These are phyloP conservation scores for Phaeophleospora eucalypticola DNA, from an alignment of 2,329 filamentous ascomycete genomes.

Conservation along the genomic window DNA sequence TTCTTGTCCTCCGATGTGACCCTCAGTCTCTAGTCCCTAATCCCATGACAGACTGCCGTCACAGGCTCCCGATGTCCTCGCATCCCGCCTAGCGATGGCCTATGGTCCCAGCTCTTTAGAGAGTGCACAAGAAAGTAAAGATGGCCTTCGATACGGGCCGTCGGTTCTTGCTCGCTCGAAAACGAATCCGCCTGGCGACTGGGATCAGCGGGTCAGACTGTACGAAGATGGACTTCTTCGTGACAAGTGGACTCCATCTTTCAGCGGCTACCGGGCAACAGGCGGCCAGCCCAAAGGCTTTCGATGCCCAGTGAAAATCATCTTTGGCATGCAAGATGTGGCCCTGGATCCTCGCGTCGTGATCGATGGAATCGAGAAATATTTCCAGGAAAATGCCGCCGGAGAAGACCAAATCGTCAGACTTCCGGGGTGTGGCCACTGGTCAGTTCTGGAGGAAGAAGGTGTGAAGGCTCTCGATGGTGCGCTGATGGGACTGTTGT, in stretches of 20 bases:
- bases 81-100: constrained; percentile 44
- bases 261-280: constrained; percentile 20
- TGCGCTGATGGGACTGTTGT: not conserved
- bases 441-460: constrained; percentile 46
- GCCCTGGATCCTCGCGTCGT: constrained; percentile 49
- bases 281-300: constrained; percentile 29
- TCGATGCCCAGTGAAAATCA: constrained; percentile 49
- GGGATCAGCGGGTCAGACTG: constrained; percentile 49
- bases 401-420: constrained; percentile 36
- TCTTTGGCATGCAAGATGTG: constrained; percentile 52
- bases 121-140: constrained; percentile 33
- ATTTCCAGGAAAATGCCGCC: constrained; percentile 32
- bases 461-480: constrained; percentile 14
- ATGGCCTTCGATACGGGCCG: constrained; percentile 36
- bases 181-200: constrained; percentile 39
- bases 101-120: constrained; percentile 50
- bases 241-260: constrained; percentile 49
- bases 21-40: not conserved
- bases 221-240: constrained; percentile 50
- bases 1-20: too few species aligned
- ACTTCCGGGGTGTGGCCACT: constrained; percentile 51
- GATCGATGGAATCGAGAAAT: constrained; percentile 52
- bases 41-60: constrained; percentile 1
- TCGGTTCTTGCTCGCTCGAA: constrained; percentile 39
- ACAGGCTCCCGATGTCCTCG: constrained; percentile 3